Evolutionary conservation across 495 filamentous ascomycete species (phyloP).

Genomic region (Evansstolkia leycettana): DNA sequence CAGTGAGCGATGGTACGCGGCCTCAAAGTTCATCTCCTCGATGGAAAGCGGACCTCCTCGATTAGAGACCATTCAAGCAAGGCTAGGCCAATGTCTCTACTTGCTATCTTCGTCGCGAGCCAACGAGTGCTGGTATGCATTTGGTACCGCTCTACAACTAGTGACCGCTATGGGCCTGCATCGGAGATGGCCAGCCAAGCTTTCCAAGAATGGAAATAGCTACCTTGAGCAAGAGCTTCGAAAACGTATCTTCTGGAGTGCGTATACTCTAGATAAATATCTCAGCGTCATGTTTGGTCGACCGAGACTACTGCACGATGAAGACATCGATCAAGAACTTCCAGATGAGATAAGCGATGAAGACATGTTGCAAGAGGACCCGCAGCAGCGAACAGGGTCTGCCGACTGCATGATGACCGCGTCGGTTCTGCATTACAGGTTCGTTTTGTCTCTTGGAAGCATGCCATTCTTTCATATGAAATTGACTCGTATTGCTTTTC

Average conservation of each 20-base stretch:
- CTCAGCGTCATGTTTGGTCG: constrained; percentile 43
- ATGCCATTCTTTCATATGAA: too few species aligned
- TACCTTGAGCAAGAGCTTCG: constrained; percentile 29
- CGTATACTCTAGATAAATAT: constrained; percentile 44
- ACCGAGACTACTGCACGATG: constrained; percentile 39
- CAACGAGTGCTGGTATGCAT: constrained; percentile 38
- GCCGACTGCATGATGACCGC: constrained; percentile 36
- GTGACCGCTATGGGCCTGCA: constrained; percentile 34
- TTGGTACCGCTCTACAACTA: constrained; percentile 33
- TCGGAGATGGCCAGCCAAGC: constrained; percentile 21
- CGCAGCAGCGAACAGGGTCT: constrained; percentile 17
- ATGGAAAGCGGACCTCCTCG: constrained; percentile 31
- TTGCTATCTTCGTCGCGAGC: constrained; percentile 33
- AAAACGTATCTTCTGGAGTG: constrained; percentile 46
- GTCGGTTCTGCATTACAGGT: constrained; percentile 33
- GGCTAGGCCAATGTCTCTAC: constrained; percentile 33
- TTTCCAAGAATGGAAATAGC: constrained; percentile 16
- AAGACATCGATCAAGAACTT: constrained; percentile 40
- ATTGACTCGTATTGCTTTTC: too few species aligned
- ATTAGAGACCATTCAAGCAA: constrained; percentile 32
- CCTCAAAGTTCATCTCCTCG: constrained; percentile 28
- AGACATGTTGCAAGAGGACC: constrained; percentile 32
- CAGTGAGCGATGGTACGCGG: constrained; percentile 32
- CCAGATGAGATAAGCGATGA: constrained; percentile 43
- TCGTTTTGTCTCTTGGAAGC: neutral